These are phyloP conservation scores for Jimgerdemannia lactiflua DNA, from an alignment of 192 early-diverging fungal genomes.

Conservation along the genomic window DNA sequence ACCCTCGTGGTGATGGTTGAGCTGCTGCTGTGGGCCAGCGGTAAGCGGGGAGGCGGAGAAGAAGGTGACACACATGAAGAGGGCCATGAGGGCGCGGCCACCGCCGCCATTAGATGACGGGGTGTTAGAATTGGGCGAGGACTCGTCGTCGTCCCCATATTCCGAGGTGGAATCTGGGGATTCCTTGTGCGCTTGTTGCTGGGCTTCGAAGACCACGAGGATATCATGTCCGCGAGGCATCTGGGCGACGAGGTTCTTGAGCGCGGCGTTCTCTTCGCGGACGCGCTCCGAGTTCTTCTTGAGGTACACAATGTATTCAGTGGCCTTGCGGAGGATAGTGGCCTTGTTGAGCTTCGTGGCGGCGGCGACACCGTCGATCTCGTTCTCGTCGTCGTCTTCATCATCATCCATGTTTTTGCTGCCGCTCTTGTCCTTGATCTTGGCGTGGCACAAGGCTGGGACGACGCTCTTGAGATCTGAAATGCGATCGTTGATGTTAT, in stretches of 20 bases:
- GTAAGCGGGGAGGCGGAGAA: constrained; percentile 40
- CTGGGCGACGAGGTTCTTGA: constrained; percentile 35
- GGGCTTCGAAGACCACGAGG: constrained; percentile 10
- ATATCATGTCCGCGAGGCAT: constrained; percentile 44
- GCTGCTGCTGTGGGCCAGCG: constrained; percentile 18
- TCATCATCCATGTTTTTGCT: constrained; percentile 43
- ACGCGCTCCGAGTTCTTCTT: constrained; percentile 38
- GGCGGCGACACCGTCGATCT: constrained; percentile 79
- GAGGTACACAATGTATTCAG: constrained; percentile 81
- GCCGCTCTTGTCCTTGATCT: constrained; percentile 41
- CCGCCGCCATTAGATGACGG: constrained; percentile 15
- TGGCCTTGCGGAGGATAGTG: constrained; percentile 86
- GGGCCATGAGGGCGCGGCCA: constrained; percentile 51
- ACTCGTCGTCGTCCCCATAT: constrained; percentile 7
- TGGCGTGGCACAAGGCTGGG: constrained; percentile 70
- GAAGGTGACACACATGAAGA: constrained; percentile 57
- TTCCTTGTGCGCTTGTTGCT: constrained; percentile 6
- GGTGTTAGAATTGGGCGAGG: constrained; percentile 17
- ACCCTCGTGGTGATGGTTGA: constrained; percentile 22
- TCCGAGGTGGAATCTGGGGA: background rate
- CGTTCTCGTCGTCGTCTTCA: constrained; percentile 41
- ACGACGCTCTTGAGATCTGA: constrained; percentile 82
- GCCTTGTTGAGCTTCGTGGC: constrained; percentile 94
- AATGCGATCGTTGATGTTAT: constrained; percentile 97
- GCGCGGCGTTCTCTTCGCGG: constrained; percentile 41